Conservation (phyloP, 192 early-diverging fungal genomes). For the Linnemannia exigua region DNA sequence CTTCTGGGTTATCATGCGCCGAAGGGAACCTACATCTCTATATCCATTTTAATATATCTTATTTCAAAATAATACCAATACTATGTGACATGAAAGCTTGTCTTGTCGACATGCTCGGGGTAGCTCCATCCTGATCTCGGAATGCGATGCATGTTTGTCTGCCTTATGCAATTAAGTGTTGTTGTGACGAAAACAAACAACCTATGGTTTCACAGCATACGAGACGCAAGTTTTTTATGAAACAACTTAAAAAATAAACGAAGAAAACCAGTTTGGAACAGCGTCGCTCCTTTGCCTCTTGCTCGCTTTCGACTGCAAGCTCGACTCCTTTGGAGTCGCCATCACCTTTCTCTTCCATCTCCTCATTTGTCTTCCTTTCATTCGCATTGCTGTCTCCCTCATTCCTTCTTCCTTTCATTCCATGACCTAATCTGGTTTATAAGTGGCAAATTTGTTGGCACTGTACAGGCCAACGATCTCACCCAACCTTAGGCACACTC, state of each 20-base stretch:
- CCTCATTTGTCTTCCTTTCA: not conserved
- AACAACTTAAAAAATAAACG: not conserved
- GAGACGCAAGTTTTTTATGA: not conserved
- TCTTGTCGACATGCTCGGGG: too few relatives aligned
- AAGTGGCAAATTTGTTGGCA: not conserved
- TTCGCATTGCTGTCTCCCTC: not conserved
- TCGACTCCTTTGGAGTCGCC: not conserved
- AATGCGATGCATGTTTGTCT: too few relatives aligned
- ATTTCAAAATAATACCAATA: not conserved
- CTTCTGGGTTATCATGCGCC: conserved; percentile 52
- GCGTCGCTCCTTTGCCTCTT: too few relatives aligned
- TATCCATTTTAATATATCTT: not conserved
- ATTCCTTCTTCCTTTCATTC: not conserved
- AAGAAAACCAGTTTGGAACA: too few relatives aligned
- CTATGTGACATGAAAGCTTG: too few relatives aligned
- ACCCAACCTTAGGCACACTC: too few relatives aligned
- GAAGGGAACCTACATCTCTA: conserved; percentile 51
- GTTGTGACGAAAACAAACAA: too few relatives aligned
- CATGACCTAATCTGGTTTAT: too few relatives aligned
- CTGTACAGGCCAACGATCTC: too few relatives aligned
- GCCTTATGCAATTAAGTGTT: too few relatives aligned
- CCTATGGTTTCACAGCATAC: not conserved
- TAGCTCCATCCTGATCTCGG: too few relatives aligned
- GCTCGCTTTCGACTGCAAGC: too few relatives aligned
- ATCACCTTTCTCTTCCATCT: not conserved